Percentiles rank a stretch among this genome's conserved stretches.
Evolutionary conservation across 1,284 basidiomycete species (phyloP).

Genomic region (Heterobasidion occidentale): DNA sequence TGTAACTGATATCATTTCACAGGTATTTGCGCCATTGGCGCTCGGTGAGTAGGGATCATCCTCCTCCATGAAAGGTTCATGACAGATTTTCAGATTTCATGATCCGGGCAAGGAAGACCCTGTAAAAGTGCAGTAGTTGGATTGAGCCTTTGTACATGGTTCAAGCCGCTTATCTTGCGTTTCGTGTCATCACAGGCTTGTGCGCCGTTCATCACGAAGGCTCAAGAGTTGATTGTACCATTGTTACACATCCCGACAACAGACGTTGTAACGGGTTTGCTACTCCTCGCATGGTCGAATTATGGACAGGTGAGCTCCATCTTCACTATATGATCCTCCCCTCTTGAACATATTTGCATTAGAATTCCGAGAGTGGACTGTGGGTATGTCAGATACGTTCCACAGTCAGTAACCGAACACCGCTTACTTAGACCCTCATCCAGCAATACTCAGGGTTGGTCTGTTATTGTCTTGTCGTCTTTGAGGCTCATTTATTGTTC

Average conservation of each 20-base stretch:
- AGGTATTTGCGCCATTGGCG: background rate
- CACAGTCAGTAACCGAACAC: too few species aligned
- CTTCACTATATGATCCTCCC: background rate
- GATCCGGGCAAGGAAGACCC: background rate
- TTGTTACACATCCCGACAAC: slow-evolving; percentile 29
- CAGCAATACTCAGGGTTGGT: slow-evolving; percentile 18
- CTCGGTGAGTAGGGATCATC: background rate
- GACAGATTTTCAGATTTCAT: background rate
- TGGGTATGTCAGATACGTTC: slow-evolving; percentile 20
- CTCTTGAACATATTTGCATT: background rate
- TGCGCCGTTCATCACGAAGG: slow-evolving; percentile 32
- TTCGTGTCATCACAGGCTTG: slow-evolving; percentile 15
- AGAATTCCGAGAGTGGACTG: slow-evolving; percentile 30
- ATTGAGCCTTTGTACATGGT: background rate
- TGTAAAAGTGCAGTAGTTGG: background rate
- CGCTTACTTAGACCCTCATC: background rate
- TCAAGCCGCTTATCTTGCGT: background rate
- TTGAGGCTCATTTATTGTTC: background rate
- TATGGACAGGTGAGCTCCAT: slow-evolving; percentile 22
- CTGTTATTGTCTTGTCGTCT: too few species aligned
- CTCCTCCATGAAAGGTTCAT: background rate
- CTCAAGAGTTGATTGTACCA: slow-evolving; percentile 29
- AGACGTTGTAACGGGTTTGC: slow-evolving; percentile 27
- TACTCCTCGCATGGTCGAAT: slow-evolving; percentile 30
- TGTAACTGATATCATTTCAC: background rate